Percentiles rank a stretch among this genome's conserved stretches.
Conservation (phyloP, 352 stramenopile genomes). For the Pythium phragmitis region DNA sequence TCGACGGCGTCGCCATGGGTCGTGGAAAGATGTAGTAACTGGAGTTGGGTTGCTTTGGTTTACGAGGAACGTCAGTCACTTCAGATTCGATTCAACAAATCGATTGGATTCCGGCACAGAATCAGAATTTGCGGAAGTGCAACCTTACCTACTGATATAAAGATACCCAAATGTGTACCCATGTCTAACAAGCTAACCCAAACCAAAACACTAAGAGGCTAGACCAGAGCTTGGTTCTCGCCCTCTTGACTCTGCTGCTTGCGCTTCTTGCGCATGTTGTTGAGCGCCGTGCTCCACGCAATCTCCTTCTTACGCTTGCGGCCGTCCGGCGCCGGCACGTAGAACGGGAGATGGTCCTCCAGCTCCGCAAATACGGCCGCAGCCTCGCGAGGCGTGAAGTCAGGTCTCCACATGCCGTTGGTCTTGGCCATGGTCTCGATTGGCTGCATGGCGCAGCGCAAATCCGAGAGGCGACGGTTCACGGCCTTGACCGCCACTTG, state of each 20-base stretch:
- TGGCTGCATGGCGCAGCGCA: constrained; percentile 24
- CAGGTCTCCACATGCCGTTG: constrained; percentile 12
- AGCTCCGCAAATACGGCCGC: constrained; percentile 6
- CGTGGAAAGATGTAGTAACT: neutral
- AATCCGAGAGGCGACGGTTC: constrained; percentile 20
- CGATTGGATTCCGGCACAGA: neutral
- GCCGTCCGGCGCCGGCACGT: neutral
- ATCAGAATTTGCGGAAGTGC: constrained; percentile 1
- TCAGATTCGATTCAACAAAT: neutral
- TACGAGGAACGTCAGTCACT: constrained; percentile 6
- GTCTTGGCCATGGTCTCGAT: constrained; percentile 21
- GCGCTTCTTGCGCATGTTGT: constrained; percentile 26
- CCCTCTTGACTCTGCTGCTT: constrained; percentile 10
- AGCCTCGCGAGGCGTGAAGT: constrained; percentile 9
- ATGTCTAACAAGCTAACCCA: neutral
- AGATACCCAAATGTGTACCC: neutral
- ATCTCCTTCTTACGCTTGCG: constrained; percentile 28
- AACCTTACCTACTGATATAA: constrained; percentile 14
- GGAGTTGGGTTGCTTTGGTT: too few species aligned
- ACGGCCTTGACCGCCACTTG: constrained; percentile 14
- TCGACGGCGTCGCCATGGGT: constrained; percentile 18
- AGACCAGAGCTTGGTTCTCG: neutral
- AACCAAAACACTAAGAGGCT: neutral
- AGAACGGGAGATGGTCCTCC: constrained; percentile 8
- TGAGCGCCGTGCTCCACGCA: constrained; percentile 27